phyloP scores from a whole-genome alignment of 2,329 filamentous ascomycete species.

The Aureobasidium melanogenum region DNA sequence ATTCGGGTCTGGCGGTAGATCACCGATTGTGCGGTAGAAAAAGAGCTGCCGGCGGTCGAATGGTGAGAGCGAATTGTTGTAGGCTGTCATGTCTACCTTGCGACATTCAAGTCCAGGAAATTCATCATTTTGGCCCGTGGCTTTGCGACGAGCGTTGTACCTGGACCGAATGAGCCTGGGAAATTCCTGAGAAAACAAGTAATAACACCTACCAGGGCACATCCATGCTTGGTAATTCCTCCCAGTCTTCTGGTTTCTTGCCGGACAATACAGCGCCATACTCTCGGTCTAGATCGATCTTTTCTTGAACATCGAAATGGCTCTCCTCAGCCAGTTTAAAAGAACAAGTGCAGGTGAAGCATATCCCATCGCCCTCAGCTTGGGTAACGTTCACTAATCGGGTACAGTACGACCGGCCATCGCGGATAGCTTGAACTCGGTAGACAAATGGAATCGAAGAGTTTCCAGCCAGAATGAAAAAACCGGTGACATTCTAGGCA shows the following conservation, averaged over 20 bases:
- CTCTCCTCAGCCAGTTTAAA: conserved; percentile 40
- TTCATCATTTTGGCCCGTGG: conserved; percentile 30
- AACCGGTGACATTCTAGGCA: conserved; percentile 43
- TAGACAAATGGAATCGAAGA: conserved; percentile 43
- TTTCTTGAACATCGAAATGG: conserved; percentile 27
- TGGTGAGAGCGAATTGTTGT: conserved; percentile 32
- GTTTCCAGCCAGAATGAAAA: conserved; percentile 41
- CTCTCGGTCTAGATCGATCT: conserved; percentile 25
- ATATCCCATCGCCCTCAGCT: conserved; percentile 34
- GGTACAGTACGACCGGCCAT: conserved; percentile 45
- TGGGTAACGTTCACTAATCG: conserved; percentile 45
- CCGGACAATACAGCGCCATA: conserved; percentile 27
- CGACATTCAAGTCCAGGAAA: conserved; percentile 39
- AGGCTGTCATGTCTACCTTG: conserved; percentile 45
- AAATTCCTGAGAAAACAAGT: too few species aligned
- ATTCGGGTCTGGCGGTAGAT: conserved; percentile 35
- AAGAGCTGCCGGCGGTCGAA: conserved; percentile 34
- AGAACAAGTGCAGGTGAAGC: conserved; percentile 44
- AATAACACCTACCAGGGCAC: conserved; percentile 23
- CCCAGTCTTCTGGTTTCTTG: conserved; percentile 24
- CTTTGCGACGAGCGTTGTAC: conserved; percentile 22
- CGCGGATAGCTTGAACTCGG: conserved; percentile 40
- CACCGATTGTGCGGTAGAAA: conserved; percentile 38
- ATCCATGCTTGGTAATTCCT: conserved; percentile 29
- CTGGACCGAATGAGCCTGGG: not conserved